Percentiles rank a stretch among this genome's conserved stretches.
Conservation (phyloP, 208 protist species). For the Hexamita inflata region DNA sequence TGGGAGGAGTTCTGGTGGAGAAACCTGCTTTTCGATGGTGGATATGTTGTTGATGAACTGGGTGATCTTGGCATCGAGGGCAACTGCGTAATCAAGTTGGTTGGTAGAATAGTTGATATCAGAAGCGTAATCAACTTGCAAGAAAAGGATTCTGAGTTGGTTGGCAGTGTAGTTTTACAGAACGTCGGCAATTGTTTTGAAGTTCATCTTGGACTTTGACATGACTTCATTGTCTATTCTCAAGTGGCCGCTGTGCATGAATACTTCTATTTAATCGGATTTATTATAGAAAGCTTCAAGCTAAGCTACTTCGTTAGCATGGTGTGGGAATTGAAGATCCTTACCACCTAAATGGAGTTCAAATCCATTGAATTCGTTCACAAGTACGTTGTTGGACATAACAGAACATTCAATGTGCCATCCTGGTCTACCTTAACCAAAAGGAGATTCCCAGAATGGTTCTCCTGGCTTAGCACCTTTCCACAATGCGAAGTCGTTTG, state of each 20-base stretch:
- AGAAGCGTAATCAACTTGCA: constrained; percentile 66
- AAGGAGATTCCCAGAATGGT: constrained; percentile 55
- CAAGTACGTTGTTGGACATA: constrained; percentile 67
- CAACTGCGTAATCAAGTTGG: constrained; percentile 2
- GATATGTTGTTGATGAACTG: background rate
- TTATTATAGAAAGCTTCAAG: constrained; percentile 57
- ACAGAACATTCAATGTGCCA: constrained; percentile 99
- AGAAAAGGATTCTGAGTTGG: constrained; percentile 75
- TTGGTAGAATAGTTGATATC: constrained; percentile 66
- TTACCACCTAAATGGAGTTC: constrained; percentile 89
- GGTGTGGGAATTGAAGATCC: constrained; percentile 96
- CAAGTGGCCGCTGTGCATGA: constrained; percentile 70
- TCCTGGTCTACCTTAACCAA: constrained; percentile 72
- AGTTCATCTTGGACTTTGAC: constrained; percentile 97
- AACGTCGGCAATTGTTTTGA: constrained; percentile 79
- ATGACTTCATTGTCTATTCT: constrained; percentile 91
- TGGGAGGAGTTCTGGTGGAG: no score
- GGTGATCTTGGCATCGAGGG: background rate
- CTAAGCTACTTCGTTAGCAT: constrained; percentile 96
- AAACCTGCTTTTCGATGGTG: no score
- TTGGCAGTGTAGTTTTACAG: constrained; percentile 51
- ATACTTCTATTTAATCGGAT: constrained; percentile 51
- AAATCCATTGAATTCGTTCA: constrained; percentile 44
- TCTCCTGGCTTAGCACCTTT: constrained; percentile 77
- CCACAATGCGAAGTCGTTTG: constrained; percentile 91